phyloP scores from a whole-genome alignment of 768 basidiomycete genomes.

The Roridomyces roridus region DNA sequence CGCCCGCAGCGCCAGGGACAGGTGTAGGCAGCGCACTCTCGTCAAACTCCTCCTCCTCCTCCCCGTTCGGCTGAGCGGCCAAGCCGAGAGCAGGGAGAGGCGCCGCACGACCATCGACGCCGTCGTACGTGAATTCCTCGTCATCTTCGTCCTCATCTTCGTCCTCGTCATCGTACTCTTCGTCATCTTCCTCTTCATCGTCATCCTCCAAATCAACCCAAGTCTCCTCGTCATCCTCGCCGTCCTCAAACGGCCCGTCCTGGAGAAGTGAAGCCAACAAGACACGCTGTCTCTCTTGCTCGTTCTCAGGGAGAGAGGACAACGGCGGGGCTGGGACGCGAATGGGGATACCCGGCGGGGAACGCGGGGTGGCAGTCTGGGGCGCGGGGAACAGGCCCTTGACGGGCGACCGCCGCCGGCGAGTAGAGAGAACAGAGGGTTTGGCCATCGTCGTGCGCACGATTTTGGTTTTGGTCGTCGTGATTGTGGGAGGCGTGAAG shows the following conservation, averaged over 20 bases:
- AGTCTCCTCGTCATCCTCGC: not conserved
- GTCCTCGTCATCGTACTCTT: not conserved
- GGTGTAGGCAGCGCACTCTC: slow-evolving; percentile 2
- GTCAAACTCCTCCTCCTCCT: not conserved
- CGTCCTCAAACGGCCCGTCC: not conserved
- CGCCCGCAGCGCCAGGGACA: not conserved
- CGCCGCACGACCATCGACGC: too few relatives aligned
- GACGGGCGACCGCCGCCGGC: not conserved
- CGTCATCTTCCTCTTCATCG: slow-evolving; percentile 2
- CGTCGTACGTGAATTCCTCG: not conserved
- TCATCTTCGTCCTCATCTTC: not conserved
- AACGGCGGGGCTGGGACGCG: slow-evolving; percentile 7
- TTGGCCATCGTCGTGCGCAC: not conserved
- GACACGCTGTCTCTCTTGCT: too few relatives aligned
- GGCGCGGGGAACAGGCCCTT: slow-evolving; percentile 7
- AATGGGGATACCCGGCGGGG: not conserved
- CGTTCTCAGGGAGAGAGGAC: not conserved
- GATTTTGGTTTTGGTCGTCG: too few relatives aligned
- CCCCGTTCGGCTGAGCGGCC: not conserved
- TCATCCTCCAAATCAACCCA: not conserved
- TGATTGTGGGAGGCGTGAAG: too few relatives aligned
- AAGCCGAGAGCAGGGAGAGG: too few relatives aligned
- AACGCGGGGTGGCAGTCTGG: not conserved
- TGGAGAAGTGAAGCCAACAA: too few relatives aligned
- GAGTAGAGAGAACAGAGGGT: too few relatives aligned